Conservation (phyloP, 305 asterid genomes). For the Plantago rigida region DNA sequence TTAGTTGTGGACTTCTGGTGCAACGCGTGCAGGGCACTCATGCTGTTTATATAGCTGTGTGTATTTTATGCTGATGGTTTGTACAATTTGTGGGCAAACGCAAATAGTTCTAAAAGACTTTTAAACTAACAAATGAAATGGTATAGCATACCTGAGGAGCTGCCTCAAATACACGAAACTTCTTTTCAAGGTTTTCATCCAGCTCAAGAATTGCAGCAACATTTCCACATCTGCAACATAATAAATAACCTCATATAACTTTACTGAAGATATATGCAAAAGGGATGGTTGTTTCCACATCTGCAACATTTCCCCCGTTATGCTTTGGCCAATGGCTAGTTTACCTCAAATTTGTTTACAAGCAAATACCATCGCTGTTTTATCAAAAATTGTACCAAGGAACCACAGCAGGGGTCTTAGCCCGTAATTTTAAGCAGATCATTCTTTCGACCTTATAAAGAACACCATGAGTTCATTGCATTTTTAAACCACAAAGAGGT, state of each 20-base stretch:
- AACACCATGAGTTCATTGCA: no score
- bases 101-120: no score
- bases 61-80: background rate
- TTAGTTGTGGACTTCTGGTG: no score
- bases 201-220: slow-evolving; percentile 94
- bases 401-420: background rate
- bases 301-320: background rate
- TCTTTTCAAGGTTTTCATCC: slow-evolving; percentile 67
- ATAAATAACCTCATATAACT: slow-evolving; percentile 2
- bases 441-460: no score
- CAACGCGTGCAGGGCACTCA: no score
- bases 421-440: no score
- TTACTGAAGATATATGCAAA: slow-evolving; percentile 11
- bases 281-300: background rate
- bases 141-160: slow-evolving; percentile 65
- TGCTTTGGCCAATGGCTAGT: no score
- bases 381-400: background rate
- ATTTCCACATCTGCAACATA: slow-evolving; percentile 73
- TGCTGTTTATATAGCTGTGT: background rate
- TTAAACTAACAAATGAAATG: background rate
- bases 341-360: background rate
- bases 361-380: background rate
- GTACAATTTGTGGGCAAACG: no score
- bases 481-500: no score
- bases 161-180: slow-evolving; percentile 82